Percentiles rank a stretch among this genome's conserved stretches.
Conservation (phyloP, 2,329 filamentous ascomycete species). For the Talaromyces funiculosus region DNA sequence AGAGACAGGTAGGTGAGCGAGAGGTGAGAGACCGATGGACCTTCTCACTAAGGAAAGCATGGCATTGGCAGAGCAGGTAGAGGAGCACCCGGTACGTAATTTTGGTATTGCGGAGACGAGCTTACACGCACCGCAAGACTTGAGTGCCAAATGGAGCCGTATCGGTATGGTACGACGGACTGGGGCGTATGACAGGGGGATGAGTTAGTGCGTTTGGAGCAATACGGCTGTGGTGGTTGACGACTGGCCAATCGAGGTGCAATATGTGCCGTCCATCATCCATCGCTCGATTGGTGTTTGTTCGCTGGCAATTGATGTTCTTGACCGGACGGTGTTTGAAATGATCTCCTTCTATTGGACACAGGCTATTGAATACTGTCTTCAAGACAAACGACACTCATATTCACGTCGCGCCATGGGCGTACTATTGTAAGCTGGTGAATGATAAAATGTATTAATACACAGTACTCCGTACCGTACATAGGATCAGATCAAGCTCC, state of each 20-base stretch:
- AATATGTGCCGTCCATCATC: background rate
- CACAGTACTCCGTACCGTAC: background rate
- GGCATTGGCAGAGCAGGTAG: background rate
- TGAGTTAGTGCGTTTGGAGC: constrained; percentile 10
- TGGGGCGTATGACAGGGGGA: constrained; percentile 12
- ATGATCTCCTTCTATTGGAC: background rate
- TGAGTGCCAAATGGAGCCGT: background rate
- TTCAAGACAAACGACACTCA: background rate
- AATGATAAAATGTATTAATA: too few species aligned
- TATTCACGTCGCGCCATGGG: background rate
- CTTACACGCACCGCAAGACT: background rate
- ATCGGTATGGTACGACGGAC: constrained; percentile 1
- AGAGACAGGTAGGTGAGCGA: constrained; percentile 18
- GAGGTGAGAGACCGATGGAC: constrained; percentile 17
- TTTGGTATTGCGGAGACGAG: constrained; percentile 6
- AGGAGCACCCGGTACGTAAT: constrained; percentile 1
- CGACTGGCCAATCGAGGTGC: constrained; percentile 11
- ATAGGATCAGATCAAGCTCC: constrained; percentile 4
- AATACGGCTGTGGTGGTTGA: background rate
- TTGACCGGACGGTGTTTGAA: background rate
- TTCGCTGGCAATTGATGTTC: background rate
- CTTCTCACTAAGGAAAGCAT: background rate
- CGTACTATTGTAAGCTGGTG: background rate
- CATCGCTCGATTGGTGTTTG: background rate
- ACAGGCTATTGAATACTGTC: background rate